Percentiles rank a stretch among this genome's conserved stretches.
phyloP scores from a whole-genome alignment of 768 basidiomycete species.

The Mycena rebaudengoi region DNA sequence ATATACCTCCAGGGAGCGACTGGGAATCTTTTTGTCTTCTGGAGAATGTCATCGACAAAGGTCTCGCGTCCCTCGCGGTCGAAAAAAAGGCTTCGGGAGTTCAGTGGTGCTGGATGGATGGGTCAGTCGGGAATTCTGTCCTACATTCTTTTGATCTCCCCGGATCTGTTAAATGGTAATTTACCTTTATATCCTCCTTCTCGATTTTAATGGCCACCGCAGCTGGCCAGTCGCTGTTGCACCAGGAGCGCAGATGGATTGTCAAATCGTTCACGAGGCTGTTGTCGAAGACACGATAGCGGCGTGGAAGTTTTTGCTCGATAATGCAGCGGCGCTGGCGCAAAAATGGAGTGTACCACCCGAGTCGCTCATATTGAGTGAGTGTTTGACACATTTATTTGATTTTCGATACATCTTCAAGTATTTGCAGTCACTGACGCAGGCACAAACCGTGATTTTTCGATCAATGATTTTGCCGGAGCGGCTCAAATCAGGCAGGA shows the following conservation, averaged over 20 bases:
- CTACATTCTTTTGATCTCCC: constrained; percentile 47
- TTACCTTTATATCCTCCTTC: too few relatives aligned
- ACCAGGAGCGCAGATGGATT: constrained; percentile 44
- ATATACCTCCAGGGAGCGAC: constrained; percentile 43
- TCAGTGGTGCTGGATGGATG: constrained; percentile 49
- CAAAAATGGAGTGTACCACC: constrained; percentile 12
- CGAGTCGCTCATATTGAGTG: constrained; percentile 12
- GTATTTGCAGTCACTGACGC: constrained; percentile 5
- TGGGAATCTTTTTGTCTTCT: constrained; percentile 50
- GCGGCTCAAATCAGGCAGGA: not conserved
- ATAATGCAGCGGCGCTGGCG: constrained; percentile 7
- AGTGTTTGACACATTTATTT: not conserved
- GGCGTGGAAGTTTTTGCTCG: constrained; percentile 16
- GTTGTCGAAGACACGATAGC: not conserved
- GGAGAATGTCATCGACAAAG: constrained; percentile 47
- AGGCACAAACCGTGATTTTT: constrained; percentile 10
- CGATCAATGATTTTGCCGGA: constrained; percentile 18
- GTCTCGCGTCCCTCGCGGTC: constrained; percentile 30
- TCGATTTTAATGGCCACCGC: too few relatives aligned
- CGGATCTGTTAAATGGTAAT: constrained; percentile 42
- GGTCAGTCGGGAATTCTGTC: constrained; percentile 35
- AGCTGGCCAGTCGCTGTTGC: constrained; percentile 58
- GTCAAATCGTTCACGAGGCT: constrained; percentile 45
- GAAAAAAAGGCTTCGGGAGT: constrained; percentile 35
- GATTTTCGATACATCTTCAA: not conserved